Percentiles rank a stretch among this genome's conserved stretches.
Conservation (phyloP, 306 rosid species). For the apple (Malus domestica) region ASM211411v1 NC_041799.1:33669501-33670000, state of each 20-base stretch:
- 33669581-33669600: background rate
- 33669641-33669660: conserved; percentile 7
- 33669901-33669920: no score
- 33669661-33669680: conserved; percentile 12
- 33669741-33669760: background rate
- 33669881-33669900: no score
- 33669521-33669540: conserved; percentile 16
- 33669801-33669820: no score
- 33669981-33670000: no score
- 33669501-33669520: conserved; percentile 5
- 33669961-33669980: no score
- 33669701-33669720: conserved; percentile 12
- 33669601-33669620: background rate
- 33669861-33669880: no score
- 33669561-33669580: background rate
- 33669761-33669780: background rate
- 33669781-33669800: conserved; percentile 14
- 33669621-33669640: conserved; percentile 20
- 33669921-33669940: no score
- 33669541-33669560: conserved; percentile 4
- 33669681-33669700: conserved; percentile 10
- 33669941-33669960: no score
- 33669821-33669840: no score
- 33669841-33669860: no score
- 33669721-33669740: conserved; percentile 15